phyloP scores from a whole-genome alignment of 2,329 filamentous ascomycete species.

The Botrytis byssoidea region DNA sequence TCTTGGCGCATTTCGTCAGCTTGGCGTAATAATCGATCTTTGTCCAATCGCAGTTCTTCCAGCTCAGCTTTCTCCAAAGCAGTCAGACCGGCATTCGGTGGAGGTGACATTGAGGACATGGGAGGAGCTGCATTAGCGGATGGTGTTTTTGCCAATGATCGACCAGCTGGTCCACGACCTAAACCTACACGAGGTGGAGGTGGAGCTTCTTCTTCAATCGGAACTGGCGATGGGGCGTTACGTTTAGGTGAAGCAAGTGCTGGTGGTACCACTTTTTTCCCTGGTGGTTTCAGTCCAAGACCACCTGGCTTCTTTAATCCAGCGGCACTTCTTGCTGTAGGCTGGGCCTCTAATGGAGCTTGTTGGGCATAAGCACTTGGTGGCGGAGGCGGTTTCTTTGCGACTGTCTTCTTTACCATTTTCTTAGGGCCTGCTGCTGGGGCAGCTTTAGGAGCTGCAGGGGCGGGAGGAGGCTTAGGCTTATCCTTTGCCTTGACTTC shows the following conservation, averaged over 20 bases:
- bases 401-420: constrained; percentile 41
- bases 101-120: constrained; percentile 54
- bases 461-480: constrained; percentile 74
- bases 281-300: constrained; percentile 55
- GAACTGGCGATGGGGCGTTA: constrained; percentile 49
- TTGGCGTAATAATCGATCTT: constrained; percentile 72
- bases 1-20: constrained; percentile 81
- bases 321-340: constrained; percentile 51
- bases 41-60: constrained; percentile 80
- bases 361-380: constrained; percentile 48
- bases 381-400: constrained; percentile 49
- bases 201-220: constrained; percentile 43
- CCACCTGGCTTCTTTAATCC: constrained; percentile 55
- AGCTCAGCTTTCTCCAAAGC: constrained; percentile 88
- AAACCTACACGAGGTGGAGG: constrained; percentile 38
- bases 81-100: constrained; percentile 64
- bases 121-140: constrained; percentile 51
- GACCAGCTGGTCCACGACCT: constrained; percentile 72
- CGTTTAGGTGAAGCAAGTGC: constrained; percentile 49
- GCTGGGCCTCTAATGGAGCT: constrained; percentile 57
- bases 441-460: constrained; percentile 55
- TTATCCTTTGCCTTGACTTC: constrained; percentile 89
- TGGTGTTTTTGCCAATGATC: constrained; percentile 72
- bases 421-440: constrained; percentile 47
- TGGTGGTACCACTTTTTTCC: constrained; percentile 51